A percentile compares a stretch with the other conserved stretches of the same genome.
Conservation (phyloP, 139 green algal genomes). For the Auxenochlorella protothecoides region DNA sequence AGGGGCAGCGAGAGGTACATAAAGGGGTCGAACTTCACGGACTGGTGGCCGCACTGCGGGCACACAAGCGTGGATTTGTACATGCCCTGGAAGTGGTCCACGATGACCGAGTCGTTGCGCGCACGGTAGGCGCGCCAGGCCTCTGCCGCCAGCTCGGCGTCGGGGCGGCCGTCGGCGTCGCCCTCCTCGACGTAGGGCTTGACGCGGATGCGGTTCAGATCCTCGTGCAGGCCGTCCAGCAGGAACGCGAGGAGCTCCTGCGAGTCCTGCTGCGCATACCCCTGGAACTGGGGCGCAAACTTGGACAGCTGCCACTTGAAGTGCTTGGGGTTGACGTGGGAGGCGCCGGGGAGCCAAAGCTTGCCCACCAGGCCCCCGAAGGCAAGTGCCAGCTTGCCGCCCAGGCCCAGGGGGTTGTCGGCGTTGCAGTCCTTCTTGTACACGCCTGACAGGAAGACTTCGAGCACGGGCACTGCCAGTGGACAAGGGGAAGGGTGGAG, state of each 20-base stretch:
- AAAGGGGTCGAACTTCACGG: slow-evolving; percentile 90
- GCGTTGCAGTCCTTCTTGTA: slow-evolving; percentile 72
- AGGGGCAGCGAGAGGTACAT: slow-evolving; percentile 93
- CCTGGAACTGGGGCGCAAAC: slow-evolving; percentile 87
- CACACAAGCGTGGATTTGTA: slow-evolving; percentile 78
- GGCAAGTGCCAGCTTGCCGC: slow-evolving; percentile 77
- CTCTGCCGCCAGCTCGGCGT: slow-evolving; percentile 69
- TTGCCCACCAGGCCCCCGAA: slow-evolving; percentile 76
- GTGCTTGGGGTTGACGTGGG: slow-evolving; percentile 35
- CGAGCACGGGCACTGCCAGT: slow-evolving; percentile 48
- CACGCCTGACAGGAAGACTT: slow-evolving; percentile 55
- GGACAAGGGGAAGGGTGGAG: too few relatives aligned
- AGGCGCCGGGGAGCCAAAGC: slow-evolving; percentile 63
- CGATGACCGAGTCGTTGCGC: slow-evolving; percentile 84
- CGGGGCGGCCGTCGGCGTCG: slow-evolving; percentile 59
- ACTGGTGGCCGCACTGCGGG: slow-evolving; percentile 55
- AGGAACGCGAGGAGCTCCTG: slow-evolving; percentile 91
- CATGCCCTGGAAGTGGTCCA: slow-evolving; percentile 77
- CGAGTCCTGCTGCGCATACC: slow-evolving; percentile 88
- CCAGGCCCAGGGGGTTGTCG: slow-evolving; percentile 78
- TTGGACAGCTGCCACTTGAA: slow-evolving; percentile 78
- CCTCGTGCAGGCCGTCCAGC: slow-evolving; percentile 80
- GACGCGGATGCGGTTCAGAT: slow-evolving; percentile 84
- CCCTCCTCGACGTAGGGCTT: slow-evolving; percentile 85
- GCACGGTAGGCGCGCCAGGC: slow-evolving; percentile 71